Evolutionary conservation across 179 eudicot genomes (phyloP).

Genomic region (Patellifolia procumbens): DNA sequence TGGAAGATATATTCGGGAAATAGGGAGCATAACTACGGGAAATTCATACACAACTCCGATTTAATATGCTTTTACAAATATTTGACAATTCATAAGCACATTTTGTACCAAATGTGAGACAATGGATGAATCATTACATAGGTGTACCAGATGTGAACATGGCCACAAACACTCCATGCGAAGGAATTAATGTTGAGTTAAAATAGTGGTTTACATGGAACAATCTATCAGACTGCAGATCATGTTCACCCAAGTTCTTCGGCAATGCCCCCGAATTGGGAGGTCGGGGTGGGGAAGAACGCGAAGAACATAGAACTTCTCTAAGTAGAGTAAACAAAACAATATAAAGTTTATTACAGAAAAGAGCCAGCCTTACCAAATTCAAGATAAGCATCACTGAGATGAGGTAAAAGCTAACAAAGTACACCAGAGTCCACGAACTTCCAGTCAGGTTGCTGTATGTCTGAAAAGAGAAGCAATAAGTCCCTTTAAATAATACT

Average conservation of each 20-base stretch:
- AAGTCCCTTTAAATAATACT: conserved; percentile 4
- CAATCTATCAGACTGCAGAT: background rate
- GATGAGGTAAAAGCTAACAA: conserved; percentile 87
- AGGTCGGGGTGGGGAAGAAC: conserved; percentile 6
- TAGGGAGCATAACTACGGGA: no score
- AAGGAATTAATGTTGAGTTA: background rate
- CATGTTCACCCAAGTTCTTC: background rate
- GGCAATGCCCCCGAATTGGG: background rate
- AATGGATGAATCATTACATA: background rate
- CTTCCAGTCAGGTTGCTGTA: conserved; percentile 72
- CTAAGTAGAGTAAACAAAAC: background rate
- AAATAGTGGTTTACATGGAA: background rate
- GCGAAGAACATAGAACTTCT: background rate
- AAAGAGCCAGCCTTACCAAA: conserved; percentile 62
- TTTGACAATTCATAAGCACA: no score
- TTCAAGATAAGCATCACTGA: conserved; percentile 77
- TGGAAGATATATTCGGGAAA: no score
- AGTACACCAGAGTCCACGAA: conserved; percentile 69
- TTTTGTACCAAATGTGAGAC: no score
- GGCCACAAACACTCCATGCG: background rate
- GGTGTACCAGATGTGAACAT: background rate
- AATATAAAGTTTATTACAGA: background rate
- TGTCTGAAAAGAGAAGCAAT: conserved; percentile 51
- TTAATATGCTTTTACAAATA: no score
- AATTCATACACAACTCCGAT: no score